phyloP scores from a whole-genome alignment of 495 filamentous ascomycete genomes.

The Penicillium pulvis region DNA sequence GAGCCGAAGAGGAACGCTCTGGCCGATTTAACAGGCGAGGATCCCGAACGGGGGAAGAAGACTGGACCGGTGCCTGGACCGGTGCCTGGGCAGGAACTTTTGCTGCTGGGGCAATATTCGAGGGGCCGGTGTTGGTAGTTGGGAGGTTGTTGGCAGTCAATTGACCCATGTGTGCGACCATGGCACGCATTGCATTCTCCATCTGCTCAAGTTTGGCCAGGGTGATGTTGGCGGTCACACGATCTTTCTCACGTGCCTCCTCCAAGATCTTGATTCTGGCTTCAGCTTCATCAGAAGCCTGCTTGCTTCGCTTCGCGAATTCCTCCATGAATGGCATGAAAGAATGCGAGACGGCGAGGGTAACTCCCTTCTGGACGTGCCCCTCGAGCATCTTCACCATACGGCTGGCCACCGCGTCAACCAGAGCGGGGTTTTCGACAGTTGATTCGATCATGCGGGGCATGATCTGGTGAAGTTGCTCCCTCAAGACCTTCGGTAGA shows the following conservation, averaged over 20 bases:
- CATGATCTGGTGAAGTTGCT: conserved; percentile 57
- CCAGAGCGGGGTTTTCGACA: conserved; percentile 65
- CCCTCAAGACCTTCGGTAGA: conserved; percentile 57
- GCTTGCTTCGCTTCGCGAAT: conserved; percentile 60
- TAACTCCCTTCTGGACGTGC: conserved; percentile 62
- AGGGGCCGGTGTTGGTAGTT: background rate
- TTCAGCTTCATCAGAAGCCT: conserved; percentile 32
- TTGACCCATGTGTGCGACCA: conserved; percentile 36
- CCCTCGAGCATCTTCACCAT: conserved; percentile 56
- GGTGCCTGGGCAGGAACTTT: too few relatives aligned
- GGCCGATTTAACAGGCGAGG: background rate
- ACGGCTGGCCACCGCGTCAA: conserved; percentile 60
- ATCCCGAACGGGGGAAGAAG: background rate
- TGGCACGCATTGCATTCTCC: conserved; percentile 65
- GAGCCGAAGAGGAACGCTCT: background rate
- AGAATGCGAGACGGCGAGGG: conserved; percentile 59
- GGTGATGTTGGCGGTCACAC: conserved; percentile 37
- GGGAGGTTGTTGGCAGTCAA: background rate
- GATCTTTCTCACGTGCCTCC: conserved; percentile 67
- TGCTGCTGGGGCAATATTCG: too few relatives aligned
- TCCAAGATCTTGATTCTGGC: conserved; percentile 67
- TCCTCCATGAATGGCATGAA: conserved; percentile 67
- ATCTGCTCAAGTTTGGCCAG: conserved; percentile 80
- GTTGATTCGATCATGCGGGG: conserved; percentile 63
- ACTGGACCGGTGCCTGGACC: background rate